Conservation (phyloP, 805 yeast genomes). For the Teunomyces gatunensis region DNA sequence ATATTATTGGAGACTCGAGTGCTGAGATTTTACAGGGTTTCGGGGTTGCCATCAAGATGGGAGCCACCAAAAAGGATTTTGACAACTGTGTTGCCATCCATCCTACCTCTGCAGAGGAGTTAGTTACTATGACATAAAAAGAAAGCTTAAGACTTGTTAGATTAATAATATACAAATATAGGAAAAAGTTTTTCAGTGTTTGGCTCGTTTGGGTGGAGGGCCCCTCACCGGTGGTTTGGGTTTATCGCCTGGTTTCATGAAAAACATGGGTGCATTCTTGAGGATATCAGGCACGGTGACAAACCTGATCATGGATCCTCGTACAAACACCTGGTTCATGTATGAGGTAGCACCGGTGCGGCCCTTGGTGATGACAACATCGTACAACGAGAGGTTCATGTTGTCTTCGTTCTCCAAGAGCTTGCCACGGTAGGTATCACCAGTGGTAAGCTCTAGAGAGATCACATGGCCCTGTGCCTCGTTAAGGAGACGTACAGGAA, state of each 20-base stretch:
- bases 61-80: conserved; percentile 95
- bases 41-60: conserved; percentile 98
- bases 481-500: conserved; percentile 81
- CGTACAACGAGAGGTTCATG: conserved; percentile 86
- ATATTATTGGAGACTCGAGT: conserved; percentile 85
- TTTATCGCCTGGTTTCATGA: conserved; percentile 51
- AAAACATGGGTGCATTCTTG: conserved; percentile 85
- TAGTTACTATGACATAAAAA: conserved; percentile 69
- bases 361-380: conserved; percentile 70
- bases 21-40: conserved; percentile 97
- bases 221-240: conserved; percentile 67
- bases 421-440: conserved; percentile 86
- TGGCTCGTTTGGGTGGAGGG: conserved; percentile 37
- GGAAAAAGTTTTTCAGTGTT: conserved; percentile 13
- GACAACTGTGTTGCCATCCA: conserved; percentile 97
- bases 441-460: conserved; percentile 78
- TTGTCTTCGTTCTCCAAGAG: conserved; percentile 85
- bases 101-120: conserved; percentile 97
- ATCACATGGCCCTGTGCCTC: conserved; percentile 90
- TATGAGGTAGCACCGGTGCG: conserved; percentile 69
- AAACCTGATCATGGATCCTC: conserved; percentile 88
- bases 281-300: conserved; percentile 86
- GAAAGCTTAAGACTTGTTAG: neutral
- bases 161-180: neutral
- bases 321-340: conserved; percentile 79